phyloP scores from a whole-genome alignment of 805 yeast species.

The Monosporozyma solicola region DNA sequence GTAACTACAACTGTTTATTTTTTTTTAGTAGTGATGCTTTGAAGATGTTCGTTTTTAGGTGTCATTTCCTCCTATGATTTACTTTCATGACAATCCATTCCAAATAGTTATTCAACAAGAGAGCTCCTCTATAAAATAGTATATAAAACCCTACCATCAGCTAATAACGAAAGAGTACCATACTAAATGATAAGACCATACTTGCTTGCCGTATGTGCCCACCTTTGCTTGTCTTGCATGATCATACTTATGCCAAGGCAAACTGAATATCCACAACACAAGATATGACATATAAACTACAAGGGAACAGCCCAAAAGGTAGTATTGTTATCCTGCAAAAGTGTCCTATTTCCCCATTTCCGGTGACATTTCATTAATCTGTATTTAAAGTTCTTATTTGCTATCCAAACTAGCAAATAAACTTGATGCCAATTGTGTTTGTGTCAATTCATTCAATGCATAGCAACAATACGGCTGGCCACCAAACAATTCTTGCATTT shows the following conservation, averaged over 20 bases:
- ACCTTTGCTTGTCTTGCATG: too few species aligned
- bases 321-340: neutral
- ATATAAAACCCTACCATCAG: too few species aligned
- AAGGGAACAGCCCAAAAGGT: neutral
- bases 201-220: too few species aligned
- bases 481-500: neutral
- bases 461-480: neutral
- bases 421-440: too few species aligned
- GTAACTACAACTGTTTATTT: too few species aligned
- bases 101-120: neutral
- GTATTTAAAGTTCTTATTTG: neutral
- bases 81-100: neutral
- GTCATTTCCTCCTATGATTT: neutral
- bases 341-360: neutral
- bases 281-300: neutral
- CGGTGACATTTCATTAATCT: neutral
- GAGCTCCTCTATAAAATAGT: neutral
- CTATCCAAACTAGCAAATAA: neutral
- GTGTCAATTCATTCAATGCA: neutral
- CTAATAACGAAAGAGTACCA: neutral
- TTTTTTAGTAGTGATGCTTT: neutral
- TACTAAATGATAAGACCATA: too few species aligned
- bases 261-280: neutral
- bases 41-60: neutral
- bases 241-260: neutral